phyloP scores from a whole-genome alignment of 345 rosid species.

The Salix exigua region DNA sequence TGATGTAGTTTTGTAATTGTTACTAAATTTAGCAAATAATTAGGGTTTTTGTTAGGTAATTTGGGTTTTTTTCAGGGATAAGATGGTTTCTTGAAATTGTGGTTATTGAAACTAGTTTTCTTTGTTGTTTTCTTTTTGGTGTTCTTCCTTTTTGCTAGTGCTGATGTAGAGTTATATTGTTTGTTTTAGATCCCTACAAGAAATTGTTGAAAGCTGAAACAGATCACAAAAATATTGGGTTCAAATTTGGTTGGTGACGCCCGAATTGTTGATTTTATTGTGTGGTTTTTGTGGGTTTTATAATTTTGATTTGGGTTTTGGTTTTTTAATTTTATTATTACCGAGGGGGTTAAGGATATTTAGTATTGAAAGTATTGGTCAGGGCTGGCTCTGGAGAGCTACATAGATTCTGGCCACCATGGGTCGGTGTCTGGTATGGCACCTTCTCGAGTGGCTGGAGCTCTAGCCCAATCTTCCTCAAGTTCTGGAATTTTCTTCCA shows the following conservation, averaged over 20 bases:
- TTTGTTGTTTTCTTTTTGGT: background rate
- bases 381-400: conserved; percentile 74
- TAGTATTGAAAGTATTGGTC: conserved; percentile 27
- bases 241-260: conserved; percentile 28
- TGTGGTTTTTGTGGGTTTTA: conserved; percentile 9
- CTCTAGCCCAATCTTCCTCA: conserved; percentile 83
- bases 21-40: background rate
- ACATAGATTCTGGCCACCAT: conserved; percentile 55
- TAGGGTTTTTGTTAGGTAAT: background rate
- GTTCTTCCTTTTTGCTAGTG: conserved; percentile 6
- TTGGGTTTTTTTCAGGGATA: background rate
- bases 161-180: conserved; percentile 24
- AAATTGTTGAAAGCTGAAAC: conserved; percentile 39
- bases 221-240: conserved; percentile 31
- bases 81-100: background rate
- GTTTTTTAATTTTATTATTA: conserved; percentile 20
- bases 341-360: conserved; percentile 28
- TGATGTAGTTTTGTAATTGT: background rate
- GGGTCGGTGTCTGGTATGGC: conserved; percentile 59
- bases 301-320: background rate
- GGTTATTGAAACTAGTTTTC: background rate
- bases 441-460: conserved; percentile 77
- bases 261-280: conserved; percentile 14
- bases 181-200: conserved; percentile 42
- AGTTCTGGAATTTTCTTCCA: conserved; percentile 92